These are phyloP conservation scores for Aspergillus egyptiacus DNA, from an alignment of 495 filamentous ascomycete species.

Conservation along the genomic window DNA sequence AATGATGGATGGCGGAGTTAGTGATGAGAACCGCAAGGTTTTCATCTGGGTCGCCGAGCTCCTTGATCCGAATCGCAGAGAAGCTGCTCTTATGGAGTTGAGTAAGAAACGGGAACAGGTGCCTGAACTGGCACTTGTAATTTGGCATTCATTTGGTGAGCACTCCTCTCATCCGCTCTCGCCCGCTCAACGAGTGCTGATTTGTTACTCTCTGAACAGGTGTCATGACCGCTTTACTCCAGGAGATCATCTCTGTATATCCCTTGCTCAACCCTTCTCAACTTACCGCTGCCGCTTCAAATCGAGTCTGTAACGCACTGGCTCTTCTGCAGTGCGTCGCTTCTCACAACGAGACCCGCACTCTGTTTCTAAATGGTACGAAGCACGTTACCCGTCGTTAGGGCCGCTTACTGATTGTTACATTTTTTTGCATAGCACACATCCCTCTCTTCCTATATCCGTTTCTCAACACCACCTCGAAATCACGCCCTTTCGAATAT, in stretches of 20 bases:
- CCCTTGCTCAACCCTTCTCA: slow-evolving; percentile 93
- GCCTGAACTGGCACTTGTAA: slow-evolving; percentile 88
- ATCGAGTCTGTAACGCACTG: slow-evolving; percentile 95
- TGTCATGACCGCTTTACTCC: slow-evolving; percentile 95
- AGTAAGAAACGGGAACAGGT: slow-evolving; percentile 99
- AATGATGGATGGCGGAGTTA: slow-evolving; percentile 54
- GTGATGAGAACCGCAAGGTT: slow-evolving; percentile 88
- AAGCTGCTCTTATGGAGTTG: slow-evolving; percentile 88
- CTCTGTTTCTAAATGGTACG: slow-evolving; percentile 84
- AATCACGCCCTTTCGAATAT: slow-evolving; percentile 97
- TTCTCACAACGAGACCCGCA: slow-evolving; percentile 93
- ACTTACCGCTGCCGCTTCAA: slow-evolving; percentile 91
- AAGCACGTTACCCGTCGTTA: not conserved
- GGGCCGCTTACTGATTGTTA: slow-evolving; percentile 3
- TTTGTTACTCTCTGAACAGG: slow-evolving; percentile 46
- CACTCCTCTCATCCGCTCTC: slow-evolving; percentile 2
- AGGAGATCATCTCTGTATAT: slow-evolving; percentile 99
- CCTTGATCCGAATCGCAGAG: slow-evolving; percentile 77
- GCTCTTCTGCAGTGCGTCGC: slow-evolving; percentile 96
- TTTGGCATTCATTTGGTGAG: slow-evolving; percentile 99
- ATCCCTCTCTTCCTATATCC: slow-evolving; percentile 98
- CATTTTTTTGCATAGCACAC: slow-evolving; percentile 57
- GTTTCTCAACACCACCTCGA: slow-evolving; percentile 98
- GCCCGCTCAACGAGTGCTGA: slow-evolving; percentile 17
- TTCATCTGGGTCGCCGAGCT: slow-evolving; percentile 91